Conservation (phyloP, 2,329 filamentous ascomycete species). For the Trichoderma sp. region DNA sequence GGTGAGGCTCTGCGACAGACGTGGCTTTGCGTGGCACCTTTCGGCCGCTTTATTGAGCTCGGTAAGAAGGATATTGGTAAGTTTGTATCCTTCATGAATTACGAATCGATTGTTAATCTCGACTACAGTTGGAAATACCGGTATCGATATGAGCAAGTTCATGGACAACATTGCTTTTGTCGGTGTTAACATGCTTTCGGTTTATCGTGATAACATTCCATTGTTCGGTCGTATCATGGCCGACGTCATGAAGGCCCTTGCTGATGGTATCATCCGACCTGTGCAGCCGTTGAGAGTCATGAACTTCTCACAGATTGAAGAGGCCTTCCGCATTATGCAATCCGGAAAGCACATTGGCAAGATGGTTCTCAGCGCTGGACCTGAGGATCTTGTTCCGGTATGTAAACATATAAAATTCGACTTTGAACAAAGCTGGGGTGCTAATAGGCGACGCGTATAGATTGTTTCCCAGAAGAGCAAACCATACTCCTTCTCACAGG, state of each 20-base stretch:
- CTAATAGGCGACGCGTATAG: background rate
- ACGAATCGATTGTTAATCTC: background rate
- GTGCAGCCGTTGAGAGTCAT: too few species aligned
- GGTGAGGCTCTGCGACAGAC: conserved; percentile 43
- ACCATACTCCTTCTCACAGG: background rate
- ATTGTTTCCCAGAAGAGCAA: background rate
- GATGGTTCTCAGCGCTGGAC: background rate
- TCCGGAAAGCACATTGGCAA: background rate
- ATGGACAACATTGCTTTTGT: background rate
- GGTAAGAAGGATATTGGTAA: conserved; percentile 34
- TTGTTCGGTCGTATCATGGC: background rate
- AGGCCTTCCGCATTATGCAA: background rate
- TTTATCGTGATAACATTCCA: background rate
- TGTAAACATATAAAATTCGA: background rate
- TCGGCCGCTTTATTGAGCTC: conserved; percentile 47
- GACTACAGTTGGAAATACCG: background rate
- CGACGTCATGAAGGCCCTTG: background rate
- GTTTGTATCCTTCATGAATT: background rate
- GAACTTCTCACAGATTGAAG: background rate
- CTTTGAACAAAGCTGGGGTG: background rate
- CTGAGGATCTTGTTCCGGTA: background rate
- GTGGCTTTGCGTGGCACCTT: conserved; percentile 43
- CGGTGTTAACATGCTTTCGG: background rate
- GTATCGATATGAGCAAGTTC: background rate
- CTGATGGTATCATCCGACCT: background rate